phyloP scores from a whole-genome alignment of 2,329 filamentous ascomycete genomes.

The Verticillium nonalfalfae region DNA sequence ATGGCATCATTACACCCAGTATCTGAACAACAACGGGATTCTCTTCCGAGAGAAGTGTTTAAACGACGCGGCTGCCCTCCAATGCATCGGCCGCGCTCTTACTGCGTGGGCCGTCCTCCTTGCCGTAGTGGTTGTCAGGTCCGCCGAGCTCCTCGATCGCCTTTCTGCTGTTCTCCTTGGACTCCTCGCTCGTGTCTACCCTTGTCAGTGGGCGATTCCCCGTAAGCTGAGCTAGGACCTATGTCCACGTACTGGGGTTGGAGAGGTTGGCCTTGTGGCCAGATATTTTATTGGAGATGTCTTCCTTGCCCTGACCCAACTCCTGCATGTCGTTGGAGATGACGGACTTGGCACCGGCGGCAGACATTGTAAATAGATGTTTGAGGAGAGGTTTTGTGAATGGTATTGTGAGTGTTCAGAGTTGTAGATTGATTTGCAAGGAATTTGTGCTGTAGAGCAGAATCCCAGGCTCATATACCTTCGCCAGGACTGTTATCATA shows the following conservation, averaged over 20 bases:
- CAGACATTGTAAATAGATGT: constrained; percentile 18
- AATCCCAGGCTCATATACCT: not conserved
- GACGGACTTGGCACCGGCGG: constrained; percentile 29
- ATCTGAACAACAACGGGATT: too few relatives aligned
- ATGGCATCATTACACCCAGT: too few relatives aligned
- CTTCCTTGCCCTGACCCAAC: constrained; percentile 20
- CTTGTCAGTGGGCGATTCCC: not conserved
- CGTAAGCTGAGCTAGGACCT: not conserved
- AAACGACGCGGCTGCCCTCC: constrained; percentile 25
- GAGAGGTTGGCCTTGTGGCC: constrained; percentile 41
- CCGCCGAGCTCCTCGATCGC: constrained; percentile 32
- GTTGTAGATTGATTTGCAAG: too few relatives aligned
- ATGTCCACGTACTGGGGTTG: constrained; percentile 32
- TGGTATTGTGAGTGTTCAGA: not conserved
- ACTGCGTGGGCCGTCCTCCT: constrained; percentile 31
- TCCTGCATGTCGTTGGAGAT: constrained; percentile 35
- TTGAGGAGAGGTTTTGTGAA: not conserved
- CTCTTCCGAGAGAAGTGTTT: not conserved
- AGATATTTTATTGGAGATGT: constrained; percentile 19
- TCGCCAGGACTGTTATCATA: not conserved
- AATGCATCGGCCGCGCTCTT: constrained; percentile 32
- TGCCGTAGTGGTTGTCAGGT: constrained; percentile 21
- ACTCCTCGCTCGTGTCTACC: constrained; percentile 34
- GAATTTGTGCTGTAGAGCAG: not conserved
- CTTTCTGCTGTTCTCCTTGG: constrained; percentile 35